Percentiles rank a stretch among this genome's conserved stretches.
These are phyloP conservation scores for Capillidium rhysosporum DNA, from an alignment of 371 early-diverging fungal genomes.

Conservation along the genomic window DNA sequence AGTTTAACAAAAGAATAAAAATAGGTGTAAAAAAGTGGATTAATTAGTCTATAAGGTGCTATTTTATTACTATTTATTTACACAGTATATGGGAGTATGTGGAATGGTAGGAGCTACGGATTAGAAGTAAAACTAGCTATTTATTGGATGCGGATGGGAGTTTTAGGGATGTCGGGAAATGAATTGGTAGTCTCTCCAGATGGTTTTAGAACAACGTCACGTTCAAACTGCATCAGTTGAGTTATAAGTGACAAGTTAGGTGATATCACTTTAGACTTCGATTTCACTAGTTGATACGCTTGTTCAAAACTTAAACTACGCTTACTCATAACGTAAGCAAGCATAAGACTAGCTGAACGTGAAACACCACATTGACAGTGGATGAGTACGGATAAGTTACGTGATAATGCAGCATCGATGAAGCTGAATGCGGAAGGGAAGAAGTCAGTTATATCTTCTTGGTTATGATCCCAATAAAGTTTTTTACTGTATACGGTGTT, in stretches of 20 bases:
- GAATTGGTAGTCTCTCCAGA: too few species aligned
- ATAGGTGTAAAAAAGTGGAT: too few species aligned
- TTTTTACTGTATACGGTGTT: constrained; percentile 29
- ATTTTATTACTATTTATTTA: too few species aligned
- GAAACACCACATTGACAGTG: constrained; percentile 87
- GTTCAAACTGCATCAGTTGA: constrained; percentile 57
- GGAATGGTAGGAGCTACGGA: too few species aligned
- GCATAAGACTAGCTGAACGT: constrained; percentile 63
- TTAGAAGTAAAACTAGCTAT: too few species aligned
- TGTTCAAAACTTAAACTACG: constrained; percentile 28
- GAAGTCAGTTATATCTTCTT: constrained; percentile 34
- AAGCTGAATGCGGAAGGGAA: constrained; percentile 42
- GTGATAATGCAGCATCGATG: constrained; percentile 39
- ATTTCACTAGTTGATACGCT: constrained; percentile 60
- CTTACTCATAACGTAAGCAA: constrained; percentile 71
- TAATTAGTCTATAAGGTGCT: too few species aligned
- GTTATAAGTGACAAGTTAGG: constrained; percentile 63
- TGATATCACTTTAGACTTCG: constrained; percentile 38
- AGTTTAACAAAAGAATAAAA: too few species aligned
- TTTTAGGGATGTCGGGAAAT: too few species aligned
- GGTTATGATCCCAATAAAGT: constrained; percentile 57
- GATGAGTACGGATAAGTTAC: constrained; percentile 44
- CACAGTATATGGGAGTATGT: too few species aligned
- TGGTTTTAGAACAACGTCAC: neutral
- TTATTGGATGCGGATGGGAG: too few species aligned